A percentile compares a stretch with the other conserved stretches of the same genome.
Evolutionary conservation across 2,329 filamentous ascomycete genomes (phyloP).

Genomic region (Fusarium nanum): DNA sequence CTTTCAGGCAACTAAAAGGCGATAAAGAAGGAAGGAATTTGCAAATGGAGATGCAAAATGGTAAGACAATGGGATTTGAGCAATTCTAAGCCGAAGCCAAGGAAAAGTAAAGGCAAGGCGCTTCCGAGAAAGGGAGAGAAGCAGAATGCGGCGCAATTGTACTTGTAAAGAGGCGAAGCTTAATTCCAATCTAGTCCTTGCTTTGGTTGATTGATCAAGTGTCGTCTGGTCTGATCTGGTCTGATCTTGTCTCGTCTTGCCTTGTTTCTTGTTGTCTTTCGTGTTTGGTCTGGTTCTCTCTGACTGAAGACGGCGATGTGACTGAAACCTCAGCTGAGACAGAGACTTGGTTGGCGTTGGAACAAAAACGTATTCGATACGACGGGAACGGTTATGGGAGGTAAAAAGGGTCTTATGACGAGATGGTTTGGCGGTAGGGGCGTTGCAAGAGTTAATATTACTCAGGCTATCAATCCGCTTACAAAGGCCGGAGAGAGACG

Average conservation of each 20-base stretch:
- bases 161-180: constrained; percentile 27
- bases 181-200: constrained; percentile 26
- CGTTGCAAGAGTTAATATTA: constrained; percentile 10
- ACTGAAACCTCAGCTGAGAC: constrained; percentile 41
- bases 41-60: constrained; percentile 15
- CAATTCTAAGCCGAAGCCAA: constrained; percentile 21
- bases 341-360: constrained; percentile 7
- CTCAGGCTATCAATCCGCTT: constrained; percentile 24
- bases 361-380: constrained; percentile 16
- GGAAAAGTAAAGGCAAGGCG: background rate
- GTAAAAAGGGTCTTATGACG: constrained; percentile 12
- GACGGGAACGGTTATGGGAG: constrained; percentile 6
- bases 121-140: constrained; percentile 29
- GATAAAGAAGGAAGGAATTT: constrained; percentile 14
- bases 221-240: background rate
- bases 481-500: constrained; percentile 9
- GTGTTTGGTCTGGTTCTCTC: constrained; percentile 1
- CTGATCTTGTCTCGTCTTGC: background rate
- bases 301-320: constrained; percentile 32
- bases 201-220: constrained; percentile 7
- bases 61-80: constrained; percentile 21
- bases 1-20: constrained; percentile 12
- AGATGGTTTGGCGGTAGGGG: background rate
- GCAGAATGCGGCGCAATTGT: constrained; percentile 30
- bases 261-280: constrained; percentile 22